Base-by-base conservation (phyloP, 306 rosid species). In the Coriaria nepalensis region DNA sequence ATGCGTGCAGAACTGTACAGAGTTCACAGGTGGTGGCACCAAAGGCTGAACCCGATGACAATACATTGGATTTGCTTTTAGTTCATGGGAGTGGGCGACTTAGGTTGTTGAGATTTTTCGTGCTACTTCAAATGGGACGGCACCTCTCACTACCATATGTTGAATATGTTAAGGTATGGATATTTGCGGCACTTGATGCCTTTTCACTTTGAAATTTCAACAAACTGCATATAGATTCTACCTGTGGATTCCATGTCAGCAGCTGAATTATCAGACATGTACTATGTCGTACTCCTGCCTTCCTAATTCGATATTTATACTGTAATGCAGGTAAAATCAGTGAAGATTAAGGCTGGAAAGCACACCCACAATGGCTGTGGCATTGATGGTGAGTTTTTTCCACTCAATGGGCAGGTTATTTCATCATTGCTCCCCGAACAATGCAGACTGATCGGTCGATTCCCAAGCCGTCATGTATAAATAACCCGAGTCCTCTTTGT, bases 11-110 rank as follows among this genome's bases (percentile, higher is more conserved):
- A 77, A 85, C 81, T 43, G 95, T 90, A 67, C 95, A 90, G 77
- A 85, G 78, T 73, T 77, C 95, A 51, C 98, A 90, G 75, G 95
- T 85, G 14, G 98, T 75, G 57, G 98, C 98, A 62, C 95, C 98
- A 61, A 85, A 66, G 63, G 78, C 98, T 43, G 95, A 85, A 69
- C 83, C 60, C 38, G 95, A 90, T 60, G 98, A 77, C 64, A 75
- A 62, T 68, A 68, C 87, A 33, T 68, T 90, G 75, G 95, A 90
- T 74, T 40, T 90, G 74, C 43, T 90, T 70, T 50, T 90, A 66
- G 95, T 90, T 53, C 94, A 69, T 72, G 98, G 98, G 43, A 82
- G 68, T 69, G 98, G 98, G 40, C 79, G 95, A 51, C 60, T 79
- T 67, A 77, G 81, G 78, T 72, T 90, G 66, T 60, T 82, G 69